These are phyloP conservation scores for Lecanicillium sp. DNA, from an alignment of 2,329 filamentous ascomycete genomes.

Conservation along the genomic window DNA sequence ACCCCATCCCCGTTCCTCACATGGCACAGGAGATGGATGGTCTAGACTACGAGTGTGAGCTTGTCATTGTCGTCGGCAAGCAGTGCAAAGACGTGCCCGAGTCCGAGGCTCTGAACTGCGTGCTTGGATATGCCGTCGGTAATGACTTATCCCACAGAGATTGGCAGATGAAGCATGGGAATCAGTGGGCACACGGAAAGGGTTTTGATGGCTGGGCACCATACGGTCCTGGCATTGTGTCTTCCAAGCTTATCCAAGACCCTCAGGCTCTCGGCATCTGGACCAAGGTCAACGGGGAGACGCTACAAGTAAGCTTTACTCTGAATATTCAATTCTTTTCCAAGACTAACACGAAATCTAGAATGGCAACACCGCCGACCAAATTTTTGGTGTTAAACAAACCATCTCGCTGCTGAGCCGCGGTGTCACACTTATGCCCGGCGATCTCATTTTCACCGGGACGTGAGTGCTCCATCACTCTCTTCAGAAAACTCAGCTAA, in stretches of 20 bases:
- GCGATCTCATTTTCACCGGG: constrained; percentile 62
- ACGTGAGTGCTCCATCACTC: constrained; percentile 37
- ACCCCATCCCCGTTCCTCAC: constrained; percentile 59
- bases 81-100: constrained; percentile 59
- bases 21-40: constrained; percentile 61
- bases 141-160: constrained; percentile 78
- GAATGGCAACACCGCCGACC: constrained; percentile 51
- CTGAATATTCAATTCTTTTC: no score
- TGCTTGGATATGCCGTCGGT: constrained; percentile 68
- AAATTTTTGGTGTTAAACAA: constrained; percentile 57
- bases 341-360: constrained; percentile 18
- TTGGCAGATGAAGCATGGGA: constrained; percentile 64
- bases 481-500: neutral
- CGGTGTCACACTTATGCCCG: constrained; percentile 57
- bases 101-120: constrained; percentile 60
- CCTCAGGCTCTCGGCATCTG: constrained; percentile 51
- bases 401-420: constrained; percentile 54
- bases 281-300: constrained; percentile 54
- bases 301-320: constrained; percentile 46
- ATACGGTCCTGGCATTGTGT: constrained; percentile 65
- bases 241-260: constrained; percentile 46
- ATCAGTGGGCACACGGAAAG: constrained; percentile 68
- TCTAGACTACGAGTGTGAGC: constrained; percentile 75
- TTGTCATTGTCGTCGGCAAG: constrained; percentile 67
- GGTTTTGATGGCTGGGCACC: constrained; percentile 73